These are phyloP conservation scores for Paramyrothecium sp. DNA, from an alignment of 2,329 filamentous ascomycete genomes.

Conservation along the genomic window DNA sequence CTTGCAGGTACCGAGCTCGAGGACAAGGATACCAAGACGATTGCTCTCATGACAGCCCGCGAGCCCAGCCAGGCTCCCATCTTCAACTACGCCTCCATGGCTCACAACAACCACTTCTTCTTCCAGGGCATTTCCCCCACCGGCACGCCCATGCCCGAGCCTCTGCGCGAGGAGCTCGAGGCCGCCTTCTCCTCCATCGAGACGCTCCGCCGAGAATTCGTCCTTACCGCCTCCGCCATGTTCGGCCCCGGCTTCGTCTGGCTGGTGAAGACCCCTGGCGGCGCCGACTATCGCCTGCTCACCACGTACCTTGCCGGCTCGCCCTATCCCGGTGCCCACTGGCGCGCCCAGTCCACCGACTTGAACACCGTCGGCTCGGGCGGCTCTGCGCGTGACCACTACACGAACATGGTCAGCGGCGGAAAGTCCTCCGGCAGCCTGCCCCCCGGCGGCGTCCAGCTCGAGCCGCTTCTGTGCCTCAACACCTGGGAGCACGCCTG, in stretches of 20 bases:
- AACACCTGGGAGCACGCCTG: constrained; percentile 97
- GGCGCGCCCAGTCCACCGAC: constrained; percentile 67
- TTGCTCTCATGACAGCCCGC: constrained; percentile 75
- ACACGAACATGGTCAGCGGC: constrained; percentile 35
- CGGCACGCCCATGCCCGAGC: constrained; percentile 51
- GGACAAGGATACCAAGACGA: constrained; percentile 59
- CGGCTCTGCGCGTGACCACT: constrained; percentile 32
- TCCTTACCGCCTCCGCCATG: constrained; percentile 82
- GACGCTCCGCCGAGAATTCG: constrained; percentile 75
- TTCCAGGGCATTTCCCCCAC: constrained; percentile 54
- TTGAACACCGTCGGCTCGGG: constrained; percentile 61
- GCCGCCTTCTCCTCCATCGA: constrained; percentile 79
- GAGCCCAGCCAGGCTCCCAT: constrained; percentile 72
- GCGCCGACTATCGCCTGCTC: constrained; percentile 64
- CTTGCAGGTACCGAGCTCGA: constrained; percentile 62
- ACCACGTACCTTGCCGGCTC: constrained; percentile 89
- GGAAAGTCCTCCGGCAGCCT: constrained; percentile 26
- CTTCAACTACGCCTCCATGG: constrained; percentile 98
- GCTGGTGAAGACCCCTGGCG: constrained; percentile 65
- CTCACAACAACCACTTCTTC: constrained; percentile 87
- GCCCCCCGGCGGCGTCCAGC: constrained; percentile 65
- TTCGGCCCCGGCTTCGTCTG: constrained; percentile 97
- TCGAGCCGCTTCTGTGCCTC: constrained; percentile 80
- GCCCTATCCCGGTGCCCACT: constrained; percentile 83
- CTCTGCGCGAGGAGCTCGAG: constrained; percentile 60